These are phyloP conservation scores for Cyberlindnera veronae DNA, from an alignment of 805 yeast genomes.

Conservation along the genomic window DNA sequence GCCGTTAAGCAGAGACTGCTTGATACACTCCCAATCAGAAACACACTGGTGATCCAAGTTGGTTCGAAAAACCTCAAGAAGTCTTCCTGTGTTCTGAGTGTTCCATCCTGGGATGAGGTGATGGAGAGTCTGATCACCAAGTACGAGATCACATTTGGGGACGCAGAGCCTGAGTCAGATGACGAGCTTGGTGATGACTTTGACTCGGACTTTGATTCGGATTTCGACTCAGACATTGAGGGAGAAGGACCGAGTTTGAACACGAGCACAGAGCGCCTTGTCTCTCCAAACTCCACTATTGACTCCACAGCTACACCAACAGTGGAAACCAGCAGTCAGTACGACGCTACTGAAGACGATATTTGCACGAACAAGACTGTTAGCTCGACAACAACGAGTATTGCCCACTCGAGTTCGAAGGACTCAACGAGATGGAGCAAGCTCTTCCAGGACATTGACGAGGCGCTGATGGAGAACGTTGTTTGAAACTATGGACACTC, in stretches of 20 bases:
- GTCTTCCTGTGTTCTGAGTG: slow-evolving; percentile 1
- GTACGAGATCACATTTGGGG: slow-evolving; percentile 16
- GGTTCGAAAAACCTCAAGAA: slow-evolving; percentile 1
- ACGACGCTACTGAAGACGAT: not conserved
- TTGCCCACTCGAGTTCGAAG: not conserved
- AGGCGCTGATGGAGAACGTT: too few relatives aligned
- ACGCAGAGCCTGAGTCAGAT: not conserved
- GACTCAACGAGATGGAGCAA: slow-evolving; percentile 20
- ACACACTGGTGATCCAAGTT: slow-evolving; percentile 16
- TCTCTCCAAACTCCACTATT: slow-evolving; percentile 5
- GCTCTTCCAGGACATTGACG: slow-evolving; percentile 23
- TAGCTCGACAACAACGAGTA: not conserved
- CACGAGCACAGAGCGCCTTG: slow-evolving; percentile 1
- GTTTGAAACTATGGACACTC: too few relatives aligned
- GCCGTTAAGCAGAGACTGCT: slow-evolving; percentile 1
- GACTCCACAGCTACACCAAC: not conserved
- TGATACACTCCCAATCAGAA: slow-evolving; percentile 12
- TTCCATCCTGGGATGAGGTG: slow-evolving; percentile 24
- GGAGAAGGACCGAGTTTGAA: slow-evolving; percentile 1
- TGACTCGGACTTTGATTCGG: slow-evolving; percentile 17
- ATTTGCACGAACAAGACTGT: not conserved
- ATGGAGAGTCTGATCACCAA: slow-evolving; percentile 25
- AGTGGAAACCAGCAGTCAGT: not conserved
- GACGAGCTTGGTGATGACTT: slow-evolving; percentile 20
- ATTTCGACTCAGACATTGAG: slow-evolving; percentile 19